Evolutionary conservation across 2,329 filamentous ascomycete genomes (phyloP).

Genomic region (Keithomyces neogunnii): DNA sequence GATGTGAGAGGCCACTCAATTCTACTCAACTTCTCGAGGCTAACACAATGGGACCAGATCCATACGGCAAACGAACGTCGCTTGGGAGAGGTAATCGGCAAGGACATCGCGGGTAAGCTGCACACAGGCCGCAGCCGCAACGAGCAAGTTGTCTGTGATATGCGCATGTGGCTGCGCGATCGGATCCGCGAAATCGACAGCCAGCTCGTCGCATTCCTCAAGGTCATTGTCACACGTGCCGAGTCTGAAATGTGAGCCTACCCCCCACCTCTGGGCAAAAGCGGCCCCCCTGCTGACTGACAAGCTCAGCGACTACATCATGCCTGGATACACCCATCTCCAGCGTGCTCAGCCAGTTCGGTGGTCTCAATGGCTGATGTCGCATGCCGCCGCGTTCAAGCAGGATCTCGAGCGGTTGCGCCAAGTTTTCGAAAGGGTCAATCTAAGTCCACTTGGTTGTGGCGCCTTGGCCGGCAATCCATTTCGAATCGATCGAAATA

Average conservation of each 20-base stretch:
- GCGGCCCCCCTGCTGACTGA: constrained; percentile 8
- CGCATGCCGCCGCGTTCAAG: constrained; percentile 62
- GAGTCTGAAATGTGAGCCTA: constrained; percentile 53
- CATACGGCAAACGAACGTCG: constrained; percentile 66
- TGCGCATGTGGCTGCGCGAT: constrained; percentile 81
- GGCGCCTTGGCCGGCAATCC: constrained; percentile 76
- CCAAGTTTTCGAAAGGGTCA: constrained; percentile 66
- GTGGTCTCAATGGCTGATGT: constrained; percentile 76
- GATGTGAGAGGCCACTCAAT: constrained; percentile 12
- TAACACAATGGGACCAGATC: constrained; percentile 26
- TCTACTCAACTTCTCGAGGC: background rate
- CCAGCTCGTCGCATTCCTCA: constrained; percentile 60
- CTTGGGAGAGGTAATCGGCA: constrained; percentile 77
- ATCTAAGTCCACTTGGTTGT: constrained; percentile 61
- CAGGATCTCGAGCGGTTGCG: constrained; percentile 70
- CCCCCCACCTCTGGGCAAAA: background rate
- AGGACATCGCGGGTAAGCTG: constrained; percentile 76
- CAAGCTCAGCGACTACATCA: constrained; percentile 48
- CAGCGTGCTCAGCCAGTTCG: constrained; percentile 74
- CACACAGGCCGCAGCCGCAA: constrained; percentile 84
- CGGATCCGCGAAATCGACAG: constrained; percentile 61
- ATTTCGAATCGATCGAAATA: constrained; percentile 71
- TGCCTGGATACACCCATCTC: constrained; percentile 85
- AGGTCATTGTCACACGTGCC: constrained; percentile 59
- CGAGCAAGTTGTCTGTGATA: constrained; percentile 83